Evolutionary conservation across 345 rosid genomes (phyloP).

Genomic region (Xanthoceras sorbifolium): DNA sequence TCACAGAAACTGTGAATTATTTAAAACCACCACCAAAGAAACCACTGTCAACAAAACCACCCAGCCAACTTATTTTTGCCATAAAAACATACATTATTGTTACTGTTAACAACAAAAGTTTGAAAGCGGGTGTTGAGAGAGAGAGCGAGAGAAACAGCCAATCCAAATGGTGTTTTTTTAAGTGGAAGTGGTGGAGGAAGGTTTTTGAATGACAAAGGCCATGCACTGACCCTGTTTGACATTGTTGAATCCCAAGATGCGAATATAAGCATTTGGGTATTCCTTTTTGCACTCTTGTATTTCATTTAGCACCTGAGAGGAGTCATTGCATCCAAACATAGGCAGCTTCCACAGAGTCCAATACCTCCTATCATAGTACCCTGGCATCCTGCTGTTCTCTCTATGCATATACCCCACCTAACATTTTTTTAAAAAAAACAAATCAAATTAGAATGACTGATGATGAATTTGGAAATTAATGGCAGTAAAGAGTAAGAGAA

Average conservation of each 20-base stretch:
- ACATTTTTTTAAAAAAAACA: background rate
- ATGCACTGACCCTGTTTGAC: conserved; percentile 60
- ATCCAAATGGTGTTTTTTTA: background rate
- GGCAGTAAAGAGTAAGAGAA: no score
- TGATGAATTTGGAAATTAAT: no score
- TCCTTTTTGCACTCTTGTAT: conserved; percentile 46
- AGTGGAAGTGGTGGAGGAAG: conserved; percentile 12
- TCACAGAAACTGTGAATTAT: conserved; percentile 5
- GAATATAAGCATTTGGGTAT: conserved; percentile 54
- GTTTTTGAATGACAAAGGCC: conserved; percentile 61
- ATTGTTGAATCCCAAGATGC: conserved; percentile 60
- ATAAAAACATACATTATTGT: background rate
- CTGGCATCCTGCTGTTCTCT: conserved; percentile 58
- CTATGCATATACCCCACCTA: conserved; percentile 47
- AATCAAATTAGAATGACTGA: no score
- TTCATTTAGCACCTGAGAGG: conserved; percentile 56
- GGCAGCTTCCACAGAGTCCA: conserved; percentile 84
- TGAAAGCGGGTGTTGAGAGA: background rate
- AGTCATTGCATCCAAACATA: conserved; percentile 71
- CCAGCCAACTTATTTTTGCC: background rate
- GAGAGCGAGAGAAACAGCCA: no score
- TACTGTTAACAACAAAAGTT: background rate
- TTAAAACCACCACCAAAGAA: background rate
- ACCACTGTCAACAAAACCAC: background rate
- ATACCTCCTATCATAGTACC: conserved; percentile 73